Evolutionary conservation across 176 grass and related monocot species (phyloP).

Genomic region (Aegilops tauschii): DNA sequence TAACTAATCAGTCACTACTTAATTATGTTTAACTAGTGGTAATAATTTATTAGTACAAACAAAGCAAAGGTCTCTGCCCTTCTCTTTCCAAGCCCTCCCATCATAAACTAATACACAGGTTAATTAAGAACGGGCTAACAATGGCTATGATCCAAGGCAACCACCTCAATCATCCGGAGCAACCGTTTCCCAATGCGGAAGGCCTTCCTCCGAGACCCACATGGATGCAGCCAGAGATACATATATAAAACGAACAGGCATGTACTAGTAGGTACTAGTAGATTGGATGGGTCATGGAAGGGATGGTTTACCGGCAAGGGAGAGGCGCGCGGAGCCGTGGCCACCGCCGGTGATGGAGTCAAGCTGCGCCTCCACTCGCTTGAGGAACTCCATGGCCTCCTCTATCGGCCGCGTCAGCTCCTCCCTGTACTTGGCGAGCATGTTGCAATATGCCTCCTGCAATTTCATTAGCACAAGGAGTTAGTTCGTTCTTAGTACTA

Average conservation of each 20-base stretch:
- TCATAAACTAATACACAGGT: constrained; percentile 21
- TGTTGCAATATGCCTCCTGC: constrained; percentile 88
- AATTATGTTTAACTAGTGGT: constrained; percentile 1
- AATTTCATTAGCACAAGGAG: not conserved
- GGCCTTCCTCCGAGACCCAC: not conserved
- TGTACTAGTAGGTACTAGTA: not conserved
- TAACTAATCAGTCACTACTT: not conserved
- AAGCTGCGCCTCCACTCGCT: constrained; percentile 71
- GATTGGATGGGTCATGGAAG: not conserved
- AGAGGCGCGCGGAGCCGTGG: constrained; percentile 36
- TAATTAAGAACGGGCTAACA: constrained; percentile 6
- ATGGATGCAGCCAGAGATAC: not conserved
- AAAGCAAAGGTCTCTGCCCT: constrained; percentile 4
- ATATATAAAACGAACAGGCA: constrained; percentile 1
- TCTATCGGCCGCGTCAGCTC: constrained; percentile 77
- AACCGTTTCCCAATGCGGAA: constrained; percentile 45
- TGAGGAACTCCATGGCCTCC: constrained; percentile 83
- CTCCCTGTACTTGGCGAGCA: constrained; percentile 81
- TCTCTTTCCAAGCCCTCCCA: not conserved
- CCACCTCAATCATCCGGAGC: constrained; percentile 20
- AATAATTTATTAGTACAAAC: constrained; percentile 31
- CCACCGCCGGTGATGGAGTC: constrained; percentile 57
- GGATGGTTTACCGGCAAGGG: constrained; percentile 29
- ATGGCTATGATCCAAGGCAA: constrained; percentile 45
- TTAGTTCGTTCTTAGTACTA: not conserved